Conservation (phyloP, 2,329 filamentous ascomycete species). For the Verticillium zaregamsianum region DNA sequence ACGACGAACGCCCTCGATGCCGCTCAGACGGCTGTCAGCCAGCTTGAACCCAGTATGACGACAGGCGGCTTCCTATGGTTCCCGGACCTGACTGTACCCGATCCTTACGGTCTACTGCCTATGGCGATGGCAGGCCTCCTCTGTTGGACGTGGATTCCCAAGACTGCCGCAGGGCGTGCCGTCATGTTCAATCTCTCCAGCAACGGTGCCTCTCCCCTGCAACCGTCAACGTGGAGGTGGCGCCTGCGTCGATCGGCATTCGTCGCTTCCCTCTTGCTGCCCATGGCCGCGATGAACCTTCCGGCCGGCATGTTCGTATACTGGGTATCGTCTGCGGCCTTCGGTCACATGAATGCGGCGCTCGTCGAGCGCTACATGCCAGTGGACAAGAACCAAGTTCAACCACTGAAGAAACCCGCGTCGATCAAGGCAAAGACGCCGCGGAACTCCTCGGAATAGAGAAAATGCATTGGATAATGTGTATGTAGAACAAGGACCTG, state of each 20-base stretch:
- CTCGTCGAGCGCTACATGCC: conserved; percentile 17
- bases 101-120: conserved; percentile 48
- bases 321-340: conserved; percentile 31
- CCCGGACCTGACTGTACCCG: conserved; percentile 45
- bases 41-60: conserved; percentile 23
- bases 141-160: conserved; percentile 1
- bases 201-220: not conserved
- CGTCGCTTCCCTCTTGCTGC: conserved; percentile 16
- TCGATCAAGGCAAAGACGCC: not conserved
- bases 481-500: conserved; percentile 1
- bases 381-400: not conserved
- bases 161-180: not conserved
- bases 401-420: not conserved
- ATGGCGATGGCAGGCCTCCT: not conserved
- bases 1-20: not conserved
- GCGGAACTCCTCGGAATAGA: not conserved
- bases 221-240: not conserved
- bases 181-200: not conserved
- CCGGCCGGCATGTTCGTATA: conserved; percentile 37
- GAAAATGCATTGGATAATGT: conserved; percentile 1
- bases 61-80: conserved; percentile 54
- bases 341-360: conserved; percentile 27
- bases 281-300: conserved; percentile 27
- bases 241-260: conserved; percentile 5
- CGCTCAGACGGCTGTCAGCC: not conserved